phyloP scores from a whole-genome alignment of 257 asterid genomes.

The Fraxinus excelsior region DNA sequence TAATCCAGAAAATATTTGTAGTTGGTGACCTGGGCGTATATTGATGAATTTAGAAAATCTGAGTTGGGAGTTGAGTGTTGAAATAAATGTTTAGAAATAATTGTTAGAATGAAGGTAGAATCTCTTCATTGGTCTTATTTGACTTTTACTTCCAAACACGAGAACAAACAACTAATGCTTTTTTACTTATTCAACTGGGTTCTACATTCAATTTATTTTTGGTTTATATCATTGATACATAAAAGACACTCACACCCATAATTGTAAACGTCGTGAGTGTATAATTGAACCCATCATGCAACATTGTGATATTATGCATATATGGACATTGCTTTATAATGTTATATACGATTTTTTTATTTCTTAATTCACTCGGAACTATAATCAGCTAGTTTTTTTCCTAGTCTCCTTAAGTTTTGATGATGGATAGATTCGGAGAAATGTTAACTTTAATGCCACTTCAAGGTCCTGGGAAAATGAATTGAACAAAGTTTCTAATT shows the following conservation, averaged over 20 bases:
- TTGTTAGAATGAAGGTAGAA: too few relatives aligned
- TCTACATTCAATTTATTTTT: neutral
- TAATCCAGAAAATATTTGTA: too few relatives aligned
- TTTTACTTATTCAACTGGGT: neutral
- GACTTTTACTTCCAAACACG: neutral
- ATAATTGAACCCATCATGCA: neutral
- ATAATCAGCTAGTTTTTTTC: neutral
- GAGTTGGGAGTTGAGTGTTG: neutral
- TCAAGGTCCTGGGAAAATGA: neutral
- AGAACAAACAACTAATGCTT: neutral
- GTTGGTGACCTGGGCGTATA: neutral
- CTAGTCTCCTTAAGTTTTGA: neutral
- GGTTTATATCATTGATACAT: neutral
- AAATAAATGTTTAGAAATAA: too few relatives aligned
- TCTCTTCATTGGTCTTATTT: neutral
- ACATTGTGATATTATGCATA: neutral
- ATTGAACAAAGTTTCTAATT: neutral
- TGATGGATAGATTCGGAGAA: neutral
- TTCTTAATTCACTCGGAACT: neutral
- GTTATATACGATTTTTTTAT: neutral
- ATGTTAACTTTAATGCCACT: neutral
- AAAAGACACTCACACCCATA: neutral
- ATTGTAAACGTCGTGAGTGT: neutral
- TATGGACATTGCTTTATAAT: neutral
- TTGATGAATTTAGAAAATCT: neutral